phyloP scores from a whole-genome alignment of 176 grass and related monocot genomes.

The Triticum dicoccoides region DNA sequence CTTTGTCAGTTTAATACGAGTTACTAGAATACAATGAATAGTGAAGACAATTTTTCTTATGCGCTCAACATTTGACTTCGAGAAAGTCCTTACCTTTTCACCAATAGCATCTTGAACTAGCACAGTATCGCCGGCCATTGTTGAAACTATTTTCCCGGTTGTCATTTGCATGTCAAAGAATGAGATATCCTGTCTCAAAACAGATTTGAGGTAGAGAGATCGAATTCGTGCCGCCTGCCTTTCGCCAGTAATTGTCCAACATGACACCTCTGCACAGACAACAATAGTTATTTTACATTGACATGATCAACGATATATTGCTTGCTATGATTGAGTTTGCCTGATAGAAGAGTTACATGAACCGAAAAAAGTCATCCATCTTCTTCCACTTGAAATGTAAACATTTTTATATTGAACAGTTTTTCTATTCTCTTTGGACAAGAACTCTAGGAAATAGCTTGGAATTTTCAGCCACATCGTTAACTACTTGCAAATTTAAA shows the following conservation, averaged over 20 bases:
- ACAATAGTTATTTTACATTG: neutral
- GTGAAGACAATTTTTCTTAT: neutral
- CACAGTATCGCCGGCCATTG: slow-evolving; percentile 55
- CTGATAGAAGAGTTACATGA: neutral
- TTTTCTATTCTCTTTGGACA: too few relatives aligned
- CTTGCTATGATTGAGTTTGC: neutral
- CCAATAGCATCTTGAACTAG: slow-evolving; percentile 62
- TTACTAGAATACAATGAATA: neutral
- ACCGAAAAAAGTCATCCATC: neutral
- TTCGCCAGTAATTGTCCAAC: slow-evolving; percentile 64
- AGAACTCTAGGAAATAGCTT: too few relatives aligned
- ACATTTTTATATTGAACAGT: too few relatives aligned
- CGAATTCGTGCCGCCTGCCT: slow-evolving; percentile 12
- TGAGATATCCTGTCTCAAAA: slow-evolving; percentile 67
- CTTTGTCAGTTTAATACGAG: neutral
- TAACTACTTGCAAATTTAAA: too few relatives aligned
- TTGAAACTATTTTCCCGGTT: slow-evolving; percentile 42
- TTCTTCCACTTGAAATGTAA: neutral
- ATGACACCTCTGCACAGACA: slow-evolving; percentile 53
- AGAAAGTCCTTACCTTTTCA: slow-evolving; percentile 48
- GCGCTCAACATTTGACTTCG: neutral
- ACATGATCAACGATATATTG: too few relatives aligned
- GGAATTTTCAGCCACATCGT: too few relatives aligned
- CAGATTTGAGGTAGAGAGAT: slow-evolving; percentile 60
- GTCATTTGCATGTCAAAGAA: slow-evolving; percentile 70